Base-by-base conservation (phyloP, 1,284 basidiomycete genomes). In the Ustilago bromivora region DNA sequence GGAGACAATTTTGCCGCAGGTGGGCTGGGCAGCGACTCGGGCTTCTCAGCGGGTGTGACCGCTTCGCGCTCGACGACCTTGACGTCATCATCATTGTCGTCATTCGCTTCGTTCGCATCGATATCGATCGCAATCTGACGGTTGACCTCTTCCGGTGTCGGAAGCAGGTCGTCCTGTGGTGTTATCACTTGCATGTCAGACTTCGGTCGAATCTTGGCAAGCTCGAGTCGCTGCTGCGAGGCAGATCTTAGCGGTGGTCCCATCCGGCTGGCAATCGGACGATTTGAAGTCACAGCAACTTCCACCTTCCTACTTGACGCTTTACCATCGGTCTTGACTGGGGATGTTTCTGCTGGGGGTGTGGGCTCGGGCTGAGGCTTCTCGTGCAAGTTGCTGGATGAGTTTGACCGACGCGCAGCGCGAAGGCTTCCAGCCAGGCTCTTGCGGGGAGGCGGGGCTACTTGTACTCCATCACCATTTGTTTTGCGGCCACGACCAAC, bases 401-500 rank as follows among this genome's bases (percentile, higher is more conserved):
- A 72, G 11, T 56, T 43, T 6, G 66, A 69, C n/a, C 66, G 69
- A 31, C 74, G 74, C 9, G 69, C 69, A 6, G 69, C 69, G 51
- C 74, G 69, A 17, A 76, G 63, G 12, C 69, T 72, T 9, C 69
- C 74, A 0, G 74, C 74, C 5, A 76, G 60, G 36, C 74, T 76
- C 52, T 72, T 76, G 47, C 74, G 74, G 13, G 74, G 74, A 11
- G 70, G 69, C 40, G 66, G 54, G 13, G 23, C 43, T 8, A 52
- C 60, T n/a, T 23, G 15, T 11, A 31, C 36, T 19, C 36, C 46
- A 23, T 36, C 36, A 17, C 36, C 46, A 31, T 36, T 43, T 5
- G 32, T 23, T 28, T 41, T 66, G 17, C 38, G 58, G 19, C 59
- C 38, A 34, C 73, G 73, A 19, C 61, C 61, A 19, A 65, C 66